Conservation (phyloP, 345 rosid species). For the Excoecaria agallocha region DNA sequence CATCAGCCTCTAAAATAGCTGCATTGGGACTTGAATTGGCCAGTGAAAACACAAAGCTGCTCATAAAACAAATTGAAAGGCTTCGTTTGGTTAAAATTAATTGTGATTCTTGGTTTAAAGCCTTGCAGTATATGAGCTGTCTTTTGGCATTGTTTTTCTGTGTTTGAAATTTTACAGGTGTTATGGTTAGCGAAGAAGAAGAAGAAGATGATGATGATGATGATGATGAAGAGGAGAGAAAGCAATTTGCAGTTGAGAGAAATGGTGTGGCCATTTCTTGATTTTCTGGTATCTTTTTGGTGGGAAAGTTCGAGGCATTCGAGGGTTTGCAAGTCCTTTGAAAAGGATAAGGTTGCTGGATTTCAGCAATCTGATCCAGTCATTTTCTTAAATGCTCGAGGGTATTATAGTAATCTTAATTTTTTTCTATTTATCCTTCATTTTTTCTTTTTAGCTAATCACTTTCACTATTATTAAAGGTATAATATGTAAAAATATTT, state of each 20-base stretch:
- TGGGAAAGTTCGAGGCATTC: conserved; percentile 32
- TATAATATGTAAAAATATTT: too few species aligned
- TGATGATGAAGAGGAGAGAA: conserved; percentile 31
- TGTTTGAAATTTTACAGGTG: conserved; percentile 19
- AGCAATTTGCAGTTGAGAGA: conserved; percentile 49
- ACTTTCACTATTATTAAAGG: too few species aligned
- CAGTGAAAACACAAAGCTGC: conserved; percentile 46
- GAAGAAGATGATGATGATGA: conserved; percentile 22
- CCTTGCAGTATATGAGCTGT: conserved; percentile 35
- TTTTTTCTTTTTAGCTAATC: too few species aligned
- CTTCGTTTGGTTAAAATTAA: conserved; percentile 49
- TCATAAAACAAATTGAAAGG: conserved; percentile 46
- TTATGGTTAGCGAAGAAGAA: conserved; percentile 7
- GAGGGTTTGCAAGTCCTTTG: conserved; percentile 17
- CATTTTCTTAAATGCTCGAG: conserved; percentile 23
- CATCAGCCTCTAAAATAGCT: conserved; percentile 88
- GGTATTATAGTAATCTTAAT: conserved; percentile 25
- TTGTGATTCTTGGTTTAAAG: conserved; percentile 23
- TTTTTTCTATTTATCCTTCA: background rate
- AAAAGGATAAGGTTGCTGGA: conserved; percentile 47
- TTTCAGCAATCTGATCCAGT: conserved; percentile 37
- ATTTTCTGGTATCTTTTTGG: conserved; percentile 27
- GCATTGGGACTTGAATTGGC: conserved; percentile 51
- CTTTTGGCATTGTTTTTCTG: conserved; percentile 29
- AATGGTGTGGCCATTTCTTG: conserved; percentile 47